phyloP scores from a whole-genome alignment of 2,329 filamentous ascomycete genomes.

The Phialocephala subalpina region DNA sequence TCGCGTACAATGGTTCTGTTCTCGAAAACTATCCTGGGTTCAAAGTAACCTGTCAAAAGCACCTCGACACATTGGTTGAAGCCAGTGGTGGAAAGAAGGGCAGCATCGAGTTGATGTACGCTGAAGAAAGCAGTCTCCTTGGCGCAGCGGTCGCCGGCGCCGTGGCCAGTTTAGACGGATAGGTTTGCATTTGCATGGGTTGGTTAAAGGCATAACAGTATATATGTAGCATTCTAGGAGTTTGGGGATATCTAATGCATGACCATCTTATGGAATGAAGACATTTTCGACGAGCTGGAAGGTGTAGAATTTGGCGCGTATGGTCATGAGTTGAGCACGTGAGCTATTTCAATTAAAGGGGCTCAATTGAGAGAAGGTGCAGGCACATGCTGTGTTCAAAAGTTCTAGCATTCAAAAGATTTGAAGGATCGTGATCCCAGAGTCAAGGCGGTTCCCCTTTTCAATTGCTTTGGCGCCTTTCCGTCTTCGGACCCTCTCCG shows the following conservation, averaged over 20 bases:
- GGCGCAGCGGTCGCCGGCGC: slow-evolving; percentile 78
- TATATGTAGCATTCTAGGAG: slow-evolving; percentile 29
- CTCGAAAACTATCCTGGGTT: slow-evolving; percentile 82
- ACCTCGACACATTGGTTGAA: slow-evolving; percentile 66
- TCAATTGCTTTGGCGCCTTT: neutral
- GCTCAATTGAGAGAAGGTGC: neutral
- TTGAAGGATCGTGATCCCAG: slow-evolving; percentile 4
- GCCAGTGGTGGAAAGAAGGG: slow-evolving; percentile 48
- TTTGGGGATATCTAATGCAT: slow-evolving; percentile 22
- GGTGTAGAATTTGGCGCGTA: slow-evolving; percentile 1
- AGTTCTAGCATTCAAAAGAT: neutral
- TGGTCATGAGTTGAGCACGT: slow-evolving; percentile 5
- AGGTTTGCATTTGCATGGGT: slow-evolving; percentile 16
- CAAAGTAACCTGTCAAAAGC: slow-evolving; percentile 65
- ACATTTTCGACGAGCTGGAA: slow-evolving; percentile 11
- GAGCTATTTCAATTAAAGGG: neutral
- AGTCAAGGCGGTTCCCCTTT: slow-evolving; percentile 2
- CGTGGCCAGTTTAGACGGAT: slow-evolving; percentile 54
- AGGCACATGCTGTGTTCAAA: neutral
- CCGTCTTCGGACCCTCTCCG: neutral
- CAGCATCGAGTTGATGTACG: slow-evolving; percentile 69
- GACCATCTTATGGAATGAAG: slow-evolving; percentile 13
- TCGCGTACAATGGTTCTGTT: slow-evolving; percentile 84
- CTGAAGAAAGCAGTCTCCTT: slow-evolving; percentile 77
- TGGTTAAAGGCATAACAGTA: slow-evolving; percentile 5